These are phyloP conservation scores for Paspalum notatum DNA, from an alignment of 176 grass and related monocot genomes.

Conservation along the genomic window DNA sequence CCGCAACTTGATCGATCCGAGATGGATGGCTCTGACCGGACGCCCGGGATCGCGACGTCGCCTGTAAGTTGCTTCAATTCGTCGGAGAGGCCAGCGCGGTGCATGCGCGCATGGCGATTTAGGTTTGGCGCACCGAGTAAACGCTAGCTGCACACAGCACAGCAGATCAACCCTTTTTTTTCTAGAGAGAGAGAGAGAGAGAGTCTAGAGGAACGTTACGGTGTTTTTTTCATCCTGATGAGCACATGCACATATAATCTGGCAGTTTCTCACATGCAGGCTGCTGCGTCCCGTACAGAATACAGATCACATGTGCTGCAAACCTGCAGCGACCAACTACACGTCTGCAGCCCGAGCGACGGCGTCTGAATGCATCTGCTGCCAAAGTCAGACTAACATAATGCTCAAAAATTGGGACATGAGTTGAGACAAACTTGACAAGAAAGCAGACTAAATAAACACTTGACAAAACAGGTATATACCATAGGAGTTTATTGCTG, in stretches of 20 bases:
- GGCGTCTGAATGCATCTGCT: neutral
- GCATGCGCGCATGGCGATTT: neutral
- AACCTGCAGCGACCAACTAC: neutral
- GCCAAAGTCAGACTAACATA: neutral
- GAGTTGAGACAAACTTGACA: neutral
- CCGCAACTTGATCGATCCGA: slow-evolving; percentile 24
- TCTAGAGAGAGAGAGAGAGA: no score
- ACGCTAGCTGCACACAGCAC: neutral
- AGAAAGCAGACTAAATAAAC: neutral
- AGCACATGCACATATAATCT: neutral
- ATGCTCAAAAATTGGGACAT: neutral
- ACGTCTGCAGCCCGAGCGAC: neutral
- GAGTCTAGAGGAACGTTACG: no score
- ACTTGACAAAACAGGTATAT: neutral
- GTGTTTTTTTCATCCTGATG: neutral
- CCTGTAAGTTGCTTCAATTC: slow-evolving; percentile 13
- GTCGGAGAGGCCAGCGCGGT: neutral
- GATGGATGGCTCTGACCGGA: slow-evolving; percentile 8
- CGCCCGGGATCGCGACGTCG: neutral
- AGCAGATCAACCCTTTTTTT: no score
- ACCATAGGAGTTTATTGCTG: no score
- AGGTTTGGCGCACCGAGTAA: slow-evolving; percentile 1
- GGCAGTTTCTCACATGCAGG: neutral
- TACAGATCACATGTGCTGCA: neutral
- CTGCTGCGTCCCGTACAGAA: neutral